phyloP scores from a whole-genome alignment of 352 stramenopile species.

The Phytophthora fragariae region DNA sequence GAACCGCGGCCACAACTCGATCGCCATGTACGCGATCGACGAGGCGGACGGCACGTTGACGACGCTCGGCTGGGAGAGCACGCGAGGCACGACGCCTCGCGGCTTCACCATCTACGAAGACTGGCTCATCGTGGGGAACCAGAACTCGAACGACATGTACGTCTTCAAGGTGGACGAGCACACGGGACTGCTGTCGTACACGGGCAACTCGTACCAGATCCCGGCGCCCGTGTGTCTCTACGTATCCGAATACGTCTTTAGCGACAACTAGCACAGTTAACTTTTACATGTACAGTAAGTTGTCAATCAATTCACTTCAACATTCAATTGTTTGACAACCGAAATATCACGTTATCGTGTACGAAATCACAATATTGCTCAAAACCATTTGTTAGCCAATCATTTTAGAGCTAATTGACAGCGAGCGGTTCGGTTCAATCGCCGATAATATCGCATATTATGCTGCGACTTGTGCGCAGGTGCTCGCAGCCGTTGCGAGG shows the following conservation, averaged over 20 bases:
- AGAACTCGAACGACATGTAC: conserved; percentile 51
- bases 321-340: background rate
- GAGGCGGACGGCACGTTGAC: conserved; percentile 34
- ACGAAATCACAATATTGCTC: background rate
- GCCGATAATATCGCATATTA: no score
- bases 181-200: conserved; percentile 46
- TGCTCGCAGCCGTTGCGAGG: conserved; percentile 2
- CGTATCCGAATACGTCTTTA: conserved; percentile 15
- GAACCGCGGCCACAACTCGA: conserved; percentile 64
- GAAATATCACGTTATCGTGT: background rate
- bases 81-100: conserved; percentile 47
- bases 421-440: background rate
- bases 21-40: conserved; percentile 53
- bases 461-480: conserved; percentile 15
- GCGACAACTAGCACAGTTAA: background rate
- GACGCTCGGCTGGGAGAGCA: conserved; percentile 40
- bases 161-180: conserved; percentile 50
- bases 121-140: conserved; percentile 62
- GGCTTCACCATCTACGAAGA: conserved; percentile 50
- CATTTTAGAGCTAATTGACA: background rate
- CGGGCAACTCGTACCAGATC: conserved; percentile 40
- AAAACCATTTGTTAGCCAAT: background rate
- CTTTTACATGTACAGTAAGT: no score
- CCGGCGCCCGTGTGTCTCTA: conserved; percentile 42
- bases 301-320: background rate